Evolutionary conservation across 176 grass and related monocot species (phyloP).

Genomic region (Metroxylon sagu): DNA sequence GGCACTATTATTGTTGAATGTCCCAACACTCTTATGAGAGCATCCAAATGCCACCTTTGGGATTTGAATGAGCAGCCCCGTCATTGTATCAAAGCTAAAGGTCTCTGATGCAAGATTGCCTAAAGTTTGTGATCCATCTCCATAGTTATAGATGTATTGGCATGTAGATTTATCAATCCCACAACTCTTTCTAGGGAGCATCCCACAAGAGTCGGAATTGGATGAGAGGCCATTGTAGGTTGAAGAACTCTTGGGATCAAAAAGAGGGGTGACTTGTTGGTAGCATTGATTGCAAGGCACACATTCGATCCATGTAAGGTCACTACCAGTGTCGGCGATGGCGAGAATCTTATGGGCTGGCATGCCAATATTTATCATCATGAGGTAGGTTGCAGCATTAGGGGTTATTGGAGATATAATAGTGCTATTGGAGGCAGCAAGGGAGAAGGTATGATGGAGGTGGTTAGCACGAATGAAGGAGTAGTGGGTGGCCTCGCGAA

Average conservation of each 20-base stretch:
- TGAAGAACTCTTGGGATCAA: constrained; percentile 19
- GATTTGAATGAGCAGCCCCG: not conserved
- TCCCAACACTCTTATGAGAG: constrained; percentile 6
- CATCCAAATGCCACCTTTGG: constrained; percentile 12
- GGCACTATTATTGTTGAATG: not conserved
- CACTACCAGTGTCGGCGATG: constrained; percentile 57
- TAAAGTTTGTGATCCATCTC: too few relatives aligned
- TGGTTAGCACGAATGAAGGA: constrained; percentile 19
- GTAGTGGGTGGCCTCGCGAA: constrained; percentile 18
- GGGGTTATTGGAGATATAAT: too few relatives aligned
- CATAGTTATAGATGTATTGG: too few relatives aligned
- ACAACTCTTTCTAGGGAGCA: too few relatives aligned
- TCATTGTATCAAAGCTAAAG: constrained; percentile 8
- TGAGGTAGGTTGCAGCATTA: constrained; percentile 43
- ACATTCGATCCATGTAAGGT: constrained; percentile 49
- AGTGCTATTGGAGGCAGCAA: too few relatives aligned
- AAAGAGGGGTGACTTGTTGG: too few relatives aligned
- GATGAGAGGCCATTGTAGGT: constrained; percentile 33
- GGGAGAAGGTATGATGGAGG: constrained; percentile 7
- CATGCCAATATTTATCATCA: constrained; percentile 34
- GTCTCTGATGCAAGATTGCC: too few relatives aligned
- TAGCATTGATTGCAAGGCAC: not conserved
- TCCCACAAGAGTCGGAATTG: too few relatives aligned
- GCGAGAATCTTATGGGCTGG: constrained; percentile 26
- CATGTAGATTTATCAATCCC: too few relatives aligned